phyloP scores from a whole-genome alignment of 306 rosid genomes.

The Dryas octopetala region DNA sequence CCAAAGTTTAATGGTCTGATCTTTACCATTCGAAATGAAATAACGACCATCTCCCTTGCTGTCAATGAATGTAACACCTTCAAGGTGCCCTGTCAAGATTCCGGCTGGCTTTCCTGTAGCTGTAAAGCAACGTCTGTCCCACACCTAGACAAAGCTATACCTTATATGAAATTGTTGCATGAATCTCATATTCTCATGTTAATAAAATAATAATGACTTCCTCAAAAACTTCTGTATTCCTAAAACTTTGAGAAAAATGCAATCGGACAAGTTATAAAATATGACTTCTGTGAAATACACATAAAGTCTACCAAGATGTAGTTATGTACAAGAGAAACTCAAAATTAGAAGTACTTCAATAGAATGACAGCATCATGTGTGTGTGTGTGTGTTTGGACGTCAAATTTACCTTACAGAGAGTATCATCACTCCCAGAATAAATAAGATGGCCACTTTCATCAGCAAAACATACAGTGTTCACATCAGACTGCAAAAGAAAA shows the following conservation, averaged over 20 bases:
- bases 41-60: constrained; percentile 92
- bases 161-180: neutral
- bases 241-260: neutral
- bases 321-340: neutral
- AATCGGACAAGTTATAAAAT: neutral
- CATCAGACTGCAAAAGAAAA: constrained; percentile 72
- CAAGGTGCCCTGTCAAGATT: constrained; percentile 75
- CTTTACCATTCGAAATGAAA: constrained; percentile 88
- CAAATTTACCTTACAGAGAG: constrained; percentile 70
- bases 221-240: neutral
- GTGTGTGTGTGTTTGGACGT: neutral
- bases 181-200: neutral
- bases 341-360: neutral
- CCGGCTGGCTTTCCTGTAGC: constrained; percentile 72
- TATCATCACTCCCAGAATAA: constrained; percentile 96
- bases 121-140: constrained; percentile 90
- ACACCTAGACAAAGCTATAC: constrained; percentile 56
- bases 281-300: neutral
- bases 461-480: constrained; percentile 90
- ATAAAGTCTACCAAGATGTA: neutral
- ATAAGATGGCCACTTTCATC: constrained; percentile 89
- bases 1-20: constrained; percentile 93
- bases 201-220: neutral
- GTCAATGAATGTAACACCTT: constrained; percentile 84
- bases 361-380: neutral